Base-by-base conservation (phyloP, 2,329 filamentous ascomycete genomes). In the Colletotrichum chlorophyti region DNA sequence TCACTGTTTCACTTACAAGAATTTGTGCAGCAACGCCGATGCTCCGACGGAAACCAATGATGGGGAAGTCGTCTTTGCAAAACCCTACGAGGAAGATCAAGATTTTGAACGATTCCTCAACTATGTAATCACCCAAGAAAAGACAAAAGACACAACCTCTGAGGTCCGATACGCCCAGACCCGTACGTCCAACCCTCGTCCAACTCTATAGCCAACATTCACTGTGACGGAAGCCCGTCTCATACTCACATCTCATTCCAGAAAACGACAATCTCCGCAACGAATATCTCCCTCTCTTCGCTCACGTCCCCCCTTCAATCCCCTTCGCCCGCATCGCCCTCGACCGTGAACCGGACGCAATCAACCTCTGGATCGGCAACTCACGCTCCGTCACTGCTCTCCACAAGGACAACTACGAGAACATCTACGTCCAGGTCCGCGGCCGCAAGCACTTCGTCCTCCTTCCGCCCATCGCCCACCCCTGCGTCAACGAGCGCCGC, bases 351-450 rank as follows among this genome's bases (percentile, higher is more conserved):
- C 89, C 91, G 0, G 91, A 95, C 62, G 91, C 91, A 12, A 83
- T 92, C 61, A 95, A 95, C 69, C 80, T 95, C 67, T 94, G 91
- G 91, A 86, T 95, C 46, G 91, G 91, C 51, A 90, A 91, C 73
- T 84, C 85, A 1, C 79, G 78, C 32, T 90, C 87, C 23, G 79
- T 83, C 1, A 93, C 91, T 0, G 87, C 89, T 0, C 72, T 93
- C 51, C 91, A 95, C 74, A 90, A 89, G 67, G 91, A 95, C 74
- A 90, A 90, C 66, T 94, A 93, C 71, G 91, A 95, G 71, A 95
- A 95, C 69, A 81, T 95, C 0, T 95, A 93, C 70, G 88, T 91
- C 1, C 91, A 94, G 67, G 72, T 94, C 12, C 71, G 86, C 1
- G 91, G 91, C 0, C 75, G 76, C 53, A 95, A 95, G 70, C 85